These are phyloP conservation scores for Austroboletus niveus DNA, from an alignment of 1,284 basidiomycete species.

Conservation along the genomic window DNA sequence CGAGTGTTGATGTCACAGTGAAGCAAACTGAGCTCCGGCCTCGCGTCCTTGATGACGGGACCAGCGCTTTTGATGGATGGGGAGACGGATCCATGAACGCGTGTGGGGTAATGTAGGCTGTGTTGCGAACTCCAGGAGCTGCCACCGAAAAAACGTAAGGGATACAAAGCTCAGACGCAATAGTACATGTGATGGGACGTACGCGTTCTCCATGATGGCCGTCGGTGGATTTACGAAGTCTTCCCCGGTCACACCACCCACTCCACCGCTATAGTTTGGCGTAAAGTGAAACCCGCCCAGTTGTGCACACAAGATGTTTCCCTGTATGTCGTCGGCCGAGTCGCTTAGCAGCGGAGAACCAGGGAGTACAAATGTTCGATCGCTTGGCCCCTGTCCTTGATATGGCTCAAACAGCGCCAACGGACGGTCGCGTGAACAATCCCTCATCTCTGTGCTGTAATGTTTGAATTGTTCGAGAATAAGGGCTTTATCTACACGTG, in stretches of 20 bases:
- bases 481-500: constrained; percentile 23
- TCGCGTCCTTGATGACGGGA: constrained; percentile 28
- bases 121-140: constrained; percentile 26
- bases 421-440: constrained; percentile 24
- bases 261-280: constrained; percentile 7
- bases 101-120: constrained; percentile 25
- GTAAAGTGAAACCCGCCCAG: constrained; percentile 28
- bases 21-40: constrained; percentile 14
- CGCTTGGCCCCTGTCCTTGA: constrained; percentile 22
- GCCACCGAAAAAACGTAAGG: constrained; percentile 27
- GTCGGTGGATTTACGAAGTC: constrained; percentile 24
- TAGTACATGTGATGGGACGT: constrained; percentile 17
- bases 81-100: constrained; percentile 20
- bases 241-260: constrained; percentile 17
- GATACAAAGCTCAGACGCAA: constrained; percentile 8
- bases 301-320: constrained; percentile 22
- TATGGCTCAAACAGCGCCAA: constrained; percentile 17
- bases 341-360: constrained; percentile 11
- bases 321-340: constrained; percentile 24
- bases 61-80: constrained; percentile 11
- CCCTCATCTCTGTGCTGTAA: constrained; percentile 20
- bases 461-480: constrained; percentile 16
- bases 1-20: constrained; percentile 27
- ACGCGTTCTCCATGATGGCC: constrained; percentile 27
- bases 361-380: constrained; percentile 10